Conservation (phyloP, 768 basidiomycete species). For the Solioccasus polychromus region DNA sequence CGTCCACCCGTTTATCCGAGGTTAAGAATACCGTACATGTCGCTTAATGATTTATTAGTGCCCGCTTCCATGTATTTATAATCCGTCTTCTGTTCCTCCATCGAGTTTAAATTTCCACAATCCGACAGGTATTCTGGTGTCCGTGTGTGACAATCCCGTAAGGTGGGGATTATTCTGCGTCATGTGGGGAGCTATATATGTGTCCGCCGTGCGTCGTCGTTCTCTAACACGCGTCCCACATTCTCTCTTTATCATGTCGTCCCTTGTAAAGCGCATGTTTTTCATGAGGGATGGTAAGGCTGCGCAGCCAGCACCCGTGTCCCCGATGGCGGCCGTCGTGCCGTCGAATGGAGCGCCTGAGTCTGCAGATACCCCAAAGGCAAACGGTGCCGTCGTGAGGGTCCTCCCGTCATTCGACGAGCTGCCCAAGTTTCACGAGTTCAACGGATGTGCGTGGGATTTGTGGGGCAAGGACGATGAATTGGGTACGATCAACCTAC, state of each 20-base stretch:
- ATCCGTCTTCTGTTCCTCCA: conserved; percentile 4
- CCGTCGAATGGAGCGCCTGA: no score
- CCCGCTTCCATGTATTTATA: conserved; percentile 24
- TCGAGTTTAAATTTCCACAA: conserved; percentile 4
- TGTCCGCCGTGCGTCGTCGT: neutral
- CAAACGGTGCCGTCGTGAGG: conserved; percentile 19
- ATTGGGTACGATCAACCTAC: conserved; percentile 63
- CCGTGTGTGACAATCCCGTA: conserved; percentile 1
- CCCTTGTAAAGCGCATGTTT: conserved; percentile 13
- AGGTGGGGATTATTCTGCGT: no score
- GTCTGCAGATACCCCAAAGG: no score
- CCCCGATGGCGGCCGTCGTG: neutral
- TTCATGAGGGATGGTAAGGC: conserved; percentile 10
- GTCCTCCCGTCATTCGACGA: conserved; percentile 48
- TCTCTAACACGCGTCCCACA: neutral
- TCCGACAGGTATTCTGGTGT: conserved; percentile 15
- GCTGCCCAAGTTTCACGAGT: conserved; percentile 40
- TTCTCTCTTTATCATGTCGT: conserved; percentile 13
- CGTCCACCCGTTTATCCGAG: conserved; percentile 80
- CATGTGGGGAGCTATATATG: conserved; percentile 6
- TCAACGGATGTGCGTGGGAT: conserved; percentile 63
- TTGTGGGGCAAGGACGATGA: conserved; percentile 67
- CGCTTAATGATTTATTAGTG: conserved; percentile 18
- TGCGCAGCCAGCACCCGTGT: conserved; percentile 5
- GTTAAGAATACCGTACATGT: conserved; percentile 30